A percentile compares a stretch with the other conserved stretches of the same genome.
These are phyloP conservation scores for Hygrocybe coccinea DNA, from an alignment of 768 basidiomycete genomes.

Conservation along the genomic window DNA sequence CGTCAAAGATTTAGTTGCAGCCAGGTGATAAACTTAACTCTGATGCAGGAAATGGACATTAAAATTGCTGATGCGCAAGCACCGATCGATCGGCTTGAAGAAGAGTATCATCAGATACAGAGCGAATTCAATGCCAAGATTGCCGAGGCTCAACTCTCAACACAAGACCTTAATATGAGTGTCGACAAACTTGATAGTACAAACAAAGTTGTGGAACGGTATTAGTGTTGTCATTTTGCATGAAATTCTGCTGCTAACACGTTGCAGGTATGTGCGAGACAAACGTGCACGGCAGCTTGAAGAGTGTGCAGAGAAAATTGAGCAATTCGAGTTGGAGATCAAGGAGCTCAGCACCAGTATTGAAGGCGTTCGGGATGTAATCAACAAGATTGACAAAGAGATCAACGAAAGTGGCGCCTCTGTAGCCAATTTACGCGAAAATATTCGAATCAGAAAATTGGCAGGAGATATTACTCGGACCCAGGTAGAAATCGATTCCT, in stretches of 20 bases:
- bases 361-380: slow-evolving; percentile 36
- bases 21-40: slow-evolving; percentile 2
- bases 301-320: slow-evolving; percentile 55
- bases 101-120: slow-evolving; percentile 47
- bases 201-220: slow-evolving; percentile 66
- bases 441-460: slow-evolving; percentile 70
- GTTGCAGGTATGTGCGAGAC: slow-evolving; percentile 64
- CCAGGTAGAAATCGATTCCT: slow-evolving; percentile 64
- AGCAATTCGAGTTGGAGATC: slow-evolving; percentile 37
- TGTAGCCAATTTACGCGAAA: slow-evolving; percentile 72
- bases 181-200: slow-evolving; percentile 56
- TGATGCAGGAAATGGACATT: slow-evolving; percentile 54
- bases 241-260: background rate
- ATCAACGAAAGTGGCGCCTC: slow-evolving; percentile 71
- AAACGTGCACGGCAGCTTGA: slow-evolving; percentile 56
- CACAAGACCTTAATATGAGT: slow-evolving; percentile 63
- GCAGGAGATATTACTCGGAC: slow-evolving; percentile 60
- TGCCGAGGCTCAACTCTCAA: slow-evolving; percentile 46
- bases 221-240: background rate
- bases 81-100: slow-evolving; percentile 61
- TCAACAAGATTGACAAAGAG: slow-evolving; percentile 67
- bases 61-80: slow-evolving; percentile 56
- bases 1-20: background rate
- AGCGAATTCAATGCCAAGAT: slow-evolving; percentile 47
- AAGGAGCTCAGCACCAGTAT: slow-evolving; percentile 34